phyloP scores from a whole-genome alignment of 192 early-diverging fungal species.

The Coemansia sp. region DNA sequence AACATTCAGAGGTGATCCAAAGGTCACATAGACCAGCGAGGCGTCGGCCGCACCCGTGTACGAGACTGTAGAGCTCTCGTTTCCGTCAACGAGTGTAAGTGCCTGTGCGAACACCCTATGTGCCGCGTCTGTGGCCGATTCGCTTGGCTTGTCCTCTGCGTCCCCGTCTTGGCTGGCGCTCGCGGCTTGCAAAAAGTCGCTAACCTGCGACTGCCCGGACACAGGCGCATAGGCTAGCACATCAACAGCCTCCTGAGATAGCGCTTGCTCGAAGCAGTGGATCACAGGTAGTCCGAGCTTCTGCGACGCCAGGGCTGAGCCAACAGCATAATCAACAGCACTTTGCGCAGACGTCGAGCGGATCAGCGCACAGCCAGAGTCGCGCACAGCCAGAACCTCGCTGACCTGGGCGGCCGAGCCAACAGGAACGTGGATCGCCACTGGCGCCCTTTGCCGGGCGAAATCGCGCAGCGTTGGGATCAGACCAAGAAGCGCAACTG shows the following conservation, averaged over 20 bases:
- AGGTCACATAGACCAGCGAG: slow-evolving; percentile 69
- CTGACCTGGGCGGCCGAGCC: slow-evolving; percentile 43
- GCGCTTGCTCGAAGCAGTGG: slow-evolving; percentile 59
- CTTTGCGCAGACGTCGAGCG: slow-evolving; percentile 76
- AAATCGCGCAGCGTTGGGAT: slow-evolving; percentile 42
- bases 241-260: slow-evolving; percentile 20
- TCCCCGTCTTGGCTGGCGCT: background rate
- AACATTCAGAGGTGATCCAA: slow-evolving; percentile 36
- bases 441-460: slow-evolving; percentile 18
- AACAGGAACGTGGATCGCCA: slow-evolving; percentile 41
- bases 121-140: background rate
- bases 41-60: slow-evolving; percentile 56
- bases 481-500: slow-evolving; percentile 26
- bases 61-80: slow-evolving; percentile 13
- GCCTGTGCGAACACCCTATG: slow-evolving; percentile 21
- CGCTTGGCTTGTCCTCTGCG: slow-evolving; percentile 3
- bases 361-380: slow-evolving; percentile 76
- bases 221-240: slow-evolving; percentile 28
- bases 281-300: slow-evolving; percentile 61
- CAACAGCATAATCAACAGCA: slow-evolving; percentile 76
- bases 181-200: slow-evolving; percentile 29
- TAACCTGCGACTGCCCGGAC: slow-evolving; percentile 50
- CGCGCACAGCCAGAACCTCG: slow-evolving; percentile 70
- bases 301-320: slow-evolving; percentile 72
- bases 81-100: slow-evolving; percentile 23